These are phyloP conservation scores for Annona cherimola DNA, from an alignment of 164 flowering plant genomes.

Conservation along the genomic window DNA sequence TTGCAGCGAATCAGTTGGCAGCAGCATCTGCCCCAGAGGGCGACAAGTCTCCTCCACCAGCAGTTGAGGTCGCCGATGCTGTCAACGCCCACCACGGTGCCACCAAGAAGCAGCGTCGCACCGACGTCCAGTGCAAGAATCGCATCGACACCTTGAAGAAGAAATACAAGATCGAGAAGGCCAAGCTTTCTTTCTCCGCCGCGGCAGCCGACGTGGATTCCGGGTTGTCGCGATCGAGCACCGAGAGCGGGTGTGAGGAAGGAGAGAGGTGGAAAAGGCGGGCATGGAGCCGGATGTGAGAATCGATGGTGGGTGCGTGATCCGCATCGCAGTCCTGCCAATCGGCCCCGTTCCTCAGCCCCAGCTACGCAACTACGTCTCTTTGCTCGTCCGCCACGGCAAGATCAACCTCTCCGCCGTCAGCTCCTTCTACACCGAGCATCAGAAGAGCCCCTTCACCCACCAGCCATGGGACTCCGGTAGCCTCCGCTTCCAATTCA, in stretches of 20 bases:
- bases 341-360: no score
- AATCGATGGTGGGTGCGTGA: no score
- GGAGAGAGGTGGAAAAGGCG: no score
- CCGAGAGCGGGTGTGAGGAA: slow-evolving; percentile 36
- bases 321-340: no score
- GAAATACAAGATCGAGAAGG: slow-evolving; percentile 83
- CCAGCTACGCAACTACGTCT: no score
- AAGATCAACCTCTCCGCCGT: no score
- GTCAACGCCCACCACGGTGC: slow-evolving; percentile 67
- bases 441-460: slow-evolving; percentile 94
- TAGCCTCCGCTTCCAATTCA: slow-evolving; percentile 71
- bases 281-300: no score
- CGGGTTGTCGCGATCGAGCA: slow-evolving; percentile 18
- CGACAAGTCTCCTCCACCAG: slow-evolving; percentile 65
- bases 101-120: slow-evolving; percentile 54
- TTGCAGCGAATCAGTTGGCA: slow-evolving; percentile 26
- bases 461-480: slow-evolving; percentile 95
- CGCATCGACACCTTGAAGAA: slow-evolving; percentile 94
- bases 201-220: slow-evolving; percentile 40
- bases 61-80: slow-evolving; percentile 79
- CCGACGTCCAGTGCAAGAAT: slow-evolving; percentile 93
- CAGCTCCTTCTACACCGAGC: slow-evolving; percentile 98
- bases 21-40: slow-evolving; percentile 11
- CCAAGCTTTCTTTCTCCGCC: slow-evolving; percentile 34
- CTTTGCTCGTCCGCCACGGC: no score